Base-by-base conservation (phyloP, 306 rosid genomes). In the Herpetospermum pedunculosum region DNA sequence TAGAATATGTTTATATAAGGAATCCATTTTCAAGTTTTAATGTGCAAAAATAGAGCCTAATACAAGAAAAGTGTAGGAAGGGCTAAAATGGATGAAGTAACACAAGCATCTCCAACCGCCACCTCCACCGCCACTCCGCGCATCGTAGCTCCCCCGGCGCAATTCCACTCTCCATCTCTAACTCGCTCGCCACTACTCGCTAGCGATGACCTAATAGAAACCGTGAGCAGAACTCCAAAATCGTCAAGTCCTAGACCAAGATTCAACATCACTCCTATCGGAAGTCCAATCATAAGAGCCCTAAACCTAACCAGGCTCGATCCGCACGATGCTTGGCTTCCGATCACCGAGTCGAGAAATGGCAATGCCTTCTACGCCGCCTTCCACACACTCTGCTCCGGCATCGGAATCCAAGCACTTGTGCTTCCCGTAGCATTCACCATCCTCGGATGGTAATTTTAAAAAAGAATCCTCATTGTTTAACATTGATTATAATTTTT, bases 341-440 rank as follows among this genome's bases (percentile, higher is more conserved):
- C 89, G 4, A 83, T 86, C 72, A 86, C 87, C 4, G 87, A 86
- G 79, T 86, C 89, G 9, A 81, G 87, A 77, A 83, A 86, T 44
- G 89, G 89, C 1, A 86, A 86, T 54, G 46, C 76, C 7, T 83
- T 70, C 78, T 86, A 86, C n/a, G 89, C 89, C 14, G 85, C 87
- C 11, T 86, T 86, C 74, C 87, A 86, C 49, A 81, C 85, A 4
- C 76, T 86, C 0, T 86, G 87, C 70, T 83, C 89, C 15, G 89
- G 89, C 8, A 86, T 86, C 16, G 89, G 89, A 47, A 75, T 86
- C 64, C 89, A 86, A 79, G 89, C 87, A 38, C 81, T 86, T 16
- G 81, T 83, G 5, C 87, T 86, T 75, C 89, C 89, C 0, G 82
- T 83, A 5, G 89, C 89, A 79, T 81, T 86, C 84, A 86, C 87